Base-by-base conservation (phyloP, 768 basidiomycete species). In the Tubosaeta brunneosetosa region DNA sequence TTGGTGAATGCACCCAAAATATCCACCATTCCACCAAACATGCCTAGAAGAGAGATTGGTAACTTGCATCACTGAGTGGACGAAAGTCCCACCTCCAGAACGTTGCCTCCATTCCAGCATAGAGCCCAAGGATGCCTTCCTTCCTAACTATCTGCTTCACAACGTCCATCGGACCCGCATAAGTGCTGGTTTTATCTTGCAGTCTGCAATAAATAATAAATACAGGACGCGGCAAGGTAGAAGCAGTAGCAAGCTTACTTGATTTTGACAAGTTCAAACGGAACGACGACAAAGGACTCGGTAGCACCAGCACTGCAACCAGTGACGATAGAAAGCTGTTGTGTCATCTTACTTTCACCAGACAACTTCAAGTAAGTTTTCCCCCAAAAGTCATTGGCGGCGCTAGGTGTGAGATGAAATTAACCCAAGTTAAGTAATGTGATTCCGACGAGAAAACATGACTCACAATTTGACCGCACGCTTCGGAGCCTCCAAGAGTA, bases 401-500 rank as follows among this genome's bases (percentile, higher is more conserved):
- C 90, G 59, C 85, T 85, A 31, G 40, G 57, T 61, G 57, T 53
- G 14, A 17, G 34, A 11, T 27, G 55, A 36, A 17, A 10, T 31
- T 27, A 12, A 41, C 6, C 40, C 40, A 61, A 48, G 48, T 17
- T 41, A 19, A 40, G 33, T n/a, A 17, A 43, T 12, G 14, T 25
- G 16, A 6, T 6, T 11, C 10, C 7, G 37, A 44, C 32, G 4
- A 16, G n/a, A 16, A 34, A 33, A 47, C 19, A 22, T 31, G 19
- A 74, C 83, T 56, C 58, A 88, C 88, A 90, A 91, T 80, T 98
- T 99, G 44, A 94, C 90, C 14, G 97, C 97, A 72, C 97, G 86
- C 74, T 99, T 99, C 2, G 97, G 97, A 14, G 97, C 97, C 71
- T 99, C 97, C 42, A 99, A 75, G 63, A 98, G 81, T 10, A 99